phyloP scores from a whole-genome alignment of 2,329 filamentous ascomycete species.

The Passalora sequoiae region DNA sequence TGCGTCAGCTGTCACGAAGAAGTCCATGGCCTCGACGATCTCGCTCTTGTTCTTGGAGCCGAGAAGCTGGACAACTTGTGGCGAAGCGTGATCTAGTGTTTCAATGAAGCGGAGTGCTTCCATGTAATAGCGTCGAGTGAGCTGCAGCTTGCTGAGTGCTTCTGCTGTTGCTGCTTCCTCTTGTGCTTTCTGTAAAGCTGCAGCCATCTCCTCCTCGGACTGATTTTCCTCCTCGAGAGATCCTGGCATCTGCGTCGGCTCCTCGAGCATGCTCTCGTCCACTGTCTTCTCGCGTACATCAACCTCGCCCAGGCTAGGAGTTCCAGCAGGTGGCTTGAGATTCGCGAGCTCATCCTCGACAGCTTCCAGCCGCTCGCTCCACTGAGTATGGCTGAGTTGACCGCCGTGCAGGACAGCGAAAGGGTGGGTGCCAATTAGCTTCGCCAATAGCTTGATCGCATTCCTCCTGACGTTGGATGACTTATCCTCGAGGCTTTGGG shows the following conservation, averaged over 20 bases:
- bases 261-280: constrained; percentile 75
- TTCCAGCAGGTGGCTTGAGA: constrained; percentile 73
- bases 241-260: constrained; percentile 70
- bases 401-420: constrained; percentile 89
- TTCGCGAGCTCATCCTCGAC: constrained; percentile 78
- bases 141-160: constrained; percentile 76
- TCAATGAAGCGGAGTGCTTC: constrained; percentile 93
- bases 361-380: constrained; percentile 73
- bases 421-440: constrained; percentile 87
- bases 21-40: constrained; percentile 98
- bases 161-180: constrained; percentile 87
- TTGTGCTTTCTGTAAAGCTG: constrained; percentile 69
- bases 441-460: constrained; percentile 84
- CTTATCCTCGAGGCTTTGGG: constrained; percentile 89
- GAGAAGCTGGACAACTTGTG: constrained; percentile 76
- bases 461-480: constrained; percentile 96
- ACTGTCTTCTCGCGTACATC: constrained; percentile 61
- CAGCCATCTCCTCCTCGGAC: constrained; percentile 73
- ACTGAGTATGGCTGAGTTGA: constrained; percentile 77
- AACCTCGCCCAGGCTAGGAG: constrained; percentile 66
- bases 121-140: constrained; percentile 86
- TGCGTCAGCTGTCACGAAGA: constrained; percentile 89
- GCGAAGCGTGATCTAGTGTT: constrained; percentile 76
- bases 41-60: constrained; percentile 97
- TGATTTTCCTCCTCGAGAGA: constrained; percentile 59